Evolutionary conservation across 2,329 filamentous ascomycete genomes (phyloP).

Genomic region (Penicillium fuscoglaucum): DNA sequence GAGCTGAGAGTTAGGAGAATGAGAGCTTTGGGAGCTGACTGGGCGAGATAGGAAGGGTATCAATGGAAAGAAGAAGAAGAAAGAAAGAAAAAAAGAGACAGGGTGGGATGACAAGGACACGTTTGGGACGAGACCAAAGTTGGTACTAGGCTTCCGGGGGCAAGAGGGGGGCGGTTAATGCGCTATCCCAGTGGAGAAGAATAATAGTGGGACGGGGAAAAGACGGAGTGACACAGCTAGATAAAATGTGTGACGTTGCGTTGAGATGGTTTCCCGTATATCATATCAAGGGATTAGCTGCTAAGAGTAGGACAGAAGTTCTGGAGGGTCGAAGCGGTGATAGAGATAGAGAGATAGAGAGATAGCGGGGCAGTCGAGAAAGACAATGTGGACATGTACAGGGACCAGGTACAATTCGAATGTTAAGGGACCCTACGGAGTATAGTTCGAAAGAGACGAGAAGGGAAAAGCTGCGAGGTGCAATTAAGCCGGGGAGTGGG

Average conservation of each 20-base stretch:
- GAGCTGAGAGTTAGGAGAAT: neutral
- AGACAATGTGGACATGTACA: neutral
- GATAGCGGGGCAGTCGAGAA: neutral
- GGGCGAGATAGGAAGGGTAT: neutral
- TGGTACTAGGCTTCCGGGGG: conserved; percentile 12
- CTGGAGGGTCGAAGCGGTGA: conserved; percentile 1
- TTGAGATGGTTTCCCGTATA: neutral
- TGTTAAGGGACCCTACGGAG: neutral
- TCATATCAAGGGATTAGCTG: neutral
- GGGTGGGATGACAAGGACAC: conserved; percentile 7
- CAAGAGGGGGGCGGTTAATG: conserved; percentile 15
- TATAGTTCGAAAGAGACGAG: conserved; percentile 2
- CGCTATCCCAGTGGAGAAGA: conserved; percentile 20
- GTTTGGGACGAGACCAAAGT: neutral
- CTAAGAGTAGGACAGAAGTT: neutral
- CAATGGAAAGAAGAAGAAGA: neutral
- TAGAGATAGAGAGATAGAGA: conserved; percentile 2
- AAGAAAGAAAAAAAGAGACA: neutral
- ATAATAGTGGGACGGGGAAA: conserved; percentile 22
- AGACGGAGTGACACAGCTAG: conserved; percentile 16
- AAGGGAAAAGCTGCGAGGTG: conserved; percentile 14
- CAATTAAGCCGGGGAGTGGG: conserved; percentile 19
- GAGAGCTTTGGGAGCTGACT: neutral
- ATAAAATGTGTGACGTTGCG: conserved; percentile 15
- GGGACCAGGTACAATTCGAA: conserved; percentile 6